phyloP scores from a whole-genome alignment of 1,284 basidiomycete genomes.

The Agaricales sp. region DNA sequence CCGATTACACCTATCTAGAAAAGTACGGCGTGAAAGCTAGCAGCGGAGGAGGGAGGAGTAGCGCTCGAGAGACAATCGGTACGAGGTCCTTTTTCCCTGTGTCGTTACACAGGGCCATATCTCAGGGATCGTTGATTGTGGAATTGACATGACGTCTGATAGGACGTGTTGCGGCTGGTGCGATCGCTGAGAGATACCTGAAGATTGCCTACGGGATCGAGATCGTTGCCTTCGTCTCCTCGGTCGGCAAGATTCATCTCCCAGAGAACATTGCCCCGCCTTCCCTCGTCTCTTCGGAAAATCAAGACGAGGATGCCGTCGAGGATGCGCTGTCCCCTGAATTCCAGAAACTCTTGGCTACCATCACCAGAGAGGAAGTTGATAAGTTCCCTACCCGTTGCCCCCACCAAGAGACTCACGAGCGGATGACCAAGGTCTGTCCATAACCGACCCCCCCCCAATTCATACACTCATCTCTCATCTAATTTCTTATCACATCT shows the following conservation, averaged over 20 bases:
- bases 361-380: constrained; percentile 80
- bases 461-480: constrained; percentile 6
- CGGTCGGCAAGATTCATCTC: constrained; percentile 88
- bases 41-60: constrained; percentile 90
- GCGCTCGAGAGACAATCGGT: constrained; percentile 97
- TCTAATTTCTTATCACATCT: constrained; percentile 6
- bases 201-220: constrained; percentile 84
- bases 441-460: constrained; percentile 3
- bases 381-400: constrained; percentile 87
- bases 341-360: constrained; percentile 73
- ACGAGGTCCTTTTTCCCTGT: constrained; percentile 11
- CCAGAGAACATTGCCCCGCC: constrained; percentile 38
- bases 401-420: constrained; percentile 81
- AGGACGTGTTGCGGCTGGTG: constrained; percentile 96
- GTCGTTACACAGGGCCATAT: too few relatives aligned
- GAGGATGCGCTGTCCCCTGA: constrained; percentile 77
- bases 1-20: constrained; percentile 96
- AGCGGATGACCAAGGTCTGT: constrained; percentile 80
- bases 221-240: constrained; percentile 95
- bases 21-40: constrained; percentile 98
- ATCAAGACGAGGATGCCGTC: neutral
- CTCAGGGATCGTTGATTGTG: too few relatives aligned
- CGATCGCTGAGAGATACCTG: constrained; percentile 96
- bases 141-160: too few relatives aligned
- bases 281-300: constrained; percentile 21